These are phyloP conservation scores for Mucor mucedo DNA, from an alignment of 371 early-diverging fungal genomes.

Conservation along the genomic window DNA sequence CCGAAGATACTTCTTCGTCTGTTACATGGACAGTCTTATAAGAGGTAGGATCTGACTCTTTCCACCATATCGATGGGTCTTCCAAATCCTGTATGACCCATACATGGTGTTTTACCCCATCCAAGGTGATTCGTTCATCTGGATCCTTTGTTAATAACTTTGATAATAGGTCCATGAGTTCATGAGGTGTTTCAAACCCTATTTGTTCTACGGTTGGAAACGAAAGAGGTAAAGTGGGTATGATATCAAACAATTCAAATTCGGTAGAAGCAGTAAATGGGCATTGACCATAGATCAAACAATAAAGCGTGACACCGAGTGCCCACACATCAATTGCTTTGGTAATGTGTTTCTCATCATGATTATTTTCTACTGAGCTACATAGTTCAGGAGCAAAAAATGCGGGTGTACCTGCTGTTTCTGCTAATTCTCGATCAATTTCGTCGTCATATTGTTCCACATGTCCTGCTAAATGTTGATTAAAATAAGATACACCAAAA, in stretches of 20 bases:
- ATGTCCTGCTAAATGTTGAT: conserved; percentile 41
- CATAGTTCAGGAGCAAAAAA: conserved; percentile 97
- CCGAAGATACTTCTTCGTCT: conserved; percentile 33
- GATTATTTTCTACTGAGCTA: conserved; percentile 49
- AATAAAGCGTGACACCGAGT: conserved; percentile 97
- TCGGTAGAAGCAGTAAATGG: conserved; percentile 96
- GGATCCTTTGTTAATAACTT: conserved; percentile 85
- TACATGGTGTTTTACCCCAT: conserved; percentile 84
- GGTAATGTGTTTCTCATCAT: conserved; percentile 58
- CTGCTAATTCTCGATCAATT: conserved; percentile 80
- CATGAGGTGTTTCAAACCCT: conserved; percentile 25
- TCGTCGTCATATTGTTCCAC: conserved; percentile 32
- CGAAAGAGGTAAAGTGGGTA: conserved; percentile 63
- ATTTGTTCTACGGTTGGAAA: conserved; percentile 33
- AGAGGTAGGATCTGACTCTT: conserved; percentile 32
- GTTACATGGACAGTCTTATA: conserved; percentile 39
- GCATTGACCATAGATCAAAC: conserved; percentile 90
- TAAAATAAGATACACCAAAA: conserved; percentile 89
- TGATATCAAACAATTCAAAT: conserved; percentile 90
- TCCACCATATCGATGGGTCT: conserved; percentile 51
- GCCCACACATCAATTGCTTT: conserved; percentile 98
- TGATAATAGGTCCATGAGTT: conserved; percentile 64
- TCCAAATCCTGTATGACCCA: conserved; percentile 81
- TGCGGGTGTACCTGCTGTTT: conserved; percentile 94
- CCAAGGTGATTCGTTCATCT: conserved; percentile 73